Percentiles rank a stretch among this genome's conserved stretches.
Evolutionary conservation across 2,329 filamentous ascomycete species (phyloP).

Genomic region (Gremmenia infestans): DNA sequence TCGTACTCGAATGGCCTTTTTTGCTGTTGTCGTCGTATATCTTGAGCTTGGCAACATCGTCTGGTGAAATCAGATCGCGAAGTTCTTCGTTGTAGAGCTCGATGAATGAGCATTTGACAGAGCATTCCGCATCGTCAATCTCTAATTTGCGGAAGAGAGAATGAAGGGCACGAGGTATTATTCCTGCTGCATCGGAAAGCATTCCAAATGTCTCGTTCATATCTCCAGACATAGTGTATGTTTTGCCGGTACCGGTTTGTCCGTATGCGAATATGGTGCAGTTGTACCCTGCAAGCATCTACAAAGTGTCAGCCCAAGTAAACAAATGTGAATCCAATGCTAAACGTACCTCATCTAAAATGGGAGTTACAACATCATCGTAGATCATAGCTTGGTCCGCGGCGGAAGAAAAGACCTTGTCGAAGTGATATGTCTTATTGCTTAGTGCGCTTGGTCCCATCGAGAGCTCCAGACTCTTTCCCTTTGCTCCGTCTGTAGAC

Average conservation of each 20-base stretch:
- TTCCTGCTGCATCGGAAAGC: conserved; percentile 85
- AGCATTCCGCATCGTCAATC: conserved; percentile 71
- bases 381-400: conserved; percentile 93
- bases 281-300: conserved; percentile 94
- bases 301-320: conserved; percentile 9
- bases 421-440: conserved; percentile 96
- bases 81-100: conserved; percentile 98
- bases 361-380: conserved; percentile 90
- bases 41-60: conserved; percentile 83
- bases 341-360: conserved; percentile 75
- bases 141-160: conserved; percentile 83
- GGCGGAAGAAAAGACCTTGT: conserved; percentile 93
- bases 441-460: conserved; percentile 90
- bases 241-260: conserved; percentile 96
- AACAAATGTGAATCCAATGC: background rate
- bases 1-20: conserved; percentile 76
- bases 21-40: conserved; percentile 89
- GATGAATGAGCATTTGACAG: conserved; percentile 97
- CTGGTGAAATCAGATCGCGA: conserved; percentile 76
- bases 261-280: conserved; percentile 99
- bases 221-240: conserved; percentile 98
- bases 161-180: conserved; percentile 87
- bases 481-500: conserved; percentile 80
- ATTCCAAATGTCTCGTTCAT: conserved; percentile 84
- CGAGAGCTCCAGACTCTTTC: conserved; percentile 75